Conservation (phyloP, 1,284 basidiomycete genomes). For the Hemileia vastatrix region DNA sequence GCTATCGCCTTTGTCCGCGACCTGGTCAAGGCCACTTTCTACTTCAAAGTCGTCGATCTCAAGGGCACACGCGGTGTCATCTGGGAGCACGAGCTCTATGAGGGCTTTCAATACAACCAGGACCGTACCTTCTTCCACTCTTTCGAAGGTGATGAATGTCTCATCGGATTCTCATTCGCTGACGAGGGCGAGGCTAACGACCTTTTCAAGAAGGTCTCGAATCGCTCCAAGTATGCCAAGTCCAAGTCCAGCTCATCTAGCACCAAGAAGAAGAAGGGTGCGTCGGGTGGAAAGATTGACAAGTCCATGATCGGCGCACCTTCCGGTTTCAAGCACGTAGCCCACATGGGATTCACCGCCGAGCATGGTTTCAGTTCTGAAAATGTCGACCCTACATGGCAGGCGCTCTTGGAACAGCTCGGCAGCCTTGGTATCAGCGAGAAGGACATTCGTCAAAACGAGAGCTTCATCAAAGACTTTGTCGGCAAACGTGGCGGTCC, state of each 20-base stretch:
- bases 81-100: constrained; percentile 89
- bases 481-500: constrained; percentile 56
- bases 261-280: constrained; percentile 12
- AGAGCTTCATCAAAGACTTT: constrained; percentile 81
- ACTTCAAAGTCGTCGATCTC: constrained; percentile 70
- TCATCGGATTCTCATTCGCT: not conserved
- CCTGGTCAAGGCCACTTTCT: constrained; percentile 54
- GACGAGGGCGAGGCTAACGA: constrained; percentile 75
- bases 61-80: constrained; percentile 72
- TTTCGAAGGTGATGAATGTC: constrained; percentile 78
- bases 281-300: no score
- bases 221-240: constrained; percentile 58
- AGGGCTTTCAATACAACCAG: constrained; percentile 65
- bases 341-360: constrained; percentile 87
- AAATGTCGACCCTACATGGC: constrained; percentile 90
- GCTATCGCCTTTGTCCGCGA: constrained; percentile 60
- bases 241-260: no score
- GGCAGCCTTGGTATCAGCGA: no score
- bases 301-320: constrained; percentile 20
- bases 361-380: constrained; percentile 75
- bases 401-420: constrained; percentile 61
- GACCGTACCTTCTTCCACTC: constrained; percentile 90
- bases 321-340: constrained; percentile 56
- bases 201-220: constrained; percentile 79
- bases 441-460: constrained; percentile 59